These are phyloP conservation scores for Ascochyta pisi DNA, from an alignment of 2,329 filamentous ascomycete species.

Conservation along the genomic window DNA sequence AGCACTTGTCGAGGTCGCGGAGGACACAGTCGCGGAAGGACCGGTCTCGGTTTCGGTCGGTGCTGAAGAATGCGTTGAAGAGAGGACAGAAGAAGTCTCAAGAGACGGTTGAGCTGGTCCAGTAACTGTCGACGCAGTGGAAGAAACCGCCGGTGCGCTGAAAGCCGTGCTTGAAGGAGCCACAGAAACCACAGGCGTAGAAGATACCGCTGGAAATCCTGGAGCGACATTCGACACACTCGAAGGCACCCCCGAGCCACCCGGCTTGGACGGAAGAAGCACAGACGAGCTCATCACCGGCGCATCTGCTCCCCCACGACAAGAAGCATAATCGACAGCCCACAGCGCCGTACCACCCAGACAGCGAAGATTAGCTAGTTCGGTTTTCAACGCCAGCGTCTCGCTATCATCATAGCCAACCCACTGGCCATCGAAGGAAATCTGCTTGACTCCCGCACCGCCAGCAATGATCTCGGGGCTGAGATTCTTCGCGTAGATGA, in stretches of 20 bases:
- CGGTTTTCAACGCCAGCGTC: slow-evolving; percentile 32
- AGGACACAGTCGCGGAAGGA: no score
- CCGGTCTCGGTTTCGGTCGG: no score
- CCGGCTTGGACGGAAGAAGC: not conserved
- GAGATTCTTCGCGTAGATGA: slow-evolving; percentile 31
- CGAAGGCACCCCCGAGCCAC: slow-evolving; percentile 1
- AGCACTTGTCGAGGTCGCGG: no score
- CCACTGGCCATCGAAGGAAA: slow-evolving; percentile 50
- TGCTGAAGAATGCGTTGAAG: not conserved
- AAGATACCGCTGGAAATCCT: not conserved
- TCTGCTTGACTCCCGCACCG: slow-evolving; percentile 44
- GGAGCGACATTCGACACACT: not conserved
- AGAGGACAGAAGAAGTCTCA: not conserved
- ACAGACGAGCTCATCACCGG: not conserved
- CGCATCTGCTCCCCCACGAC: not conserved
- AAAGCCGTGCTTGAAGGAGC: not conserved
- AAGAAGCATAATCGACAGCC: slow-evolving; percentile 29
- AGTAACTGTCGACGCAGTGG: not conserved
- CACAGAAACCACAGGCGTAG: not conserved
- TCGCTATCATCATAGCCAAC: slow-evolving; percentile 50
- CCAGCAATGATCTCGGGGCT: slow-evolving; percentile 32
- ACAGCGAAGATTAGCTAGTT: slow-evolving; percentile 31
- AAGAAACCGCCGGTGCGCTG: not conserved
- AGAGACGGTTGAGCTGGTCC: not conserved
- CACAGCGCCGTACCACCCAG: slow-evolving; percentile 35